These are phyloP conservation scores for Leccinum solheimii DNA, from an alignment of 1,284 basidiomycete genomes.

Conservation along the genomic window DNA sequence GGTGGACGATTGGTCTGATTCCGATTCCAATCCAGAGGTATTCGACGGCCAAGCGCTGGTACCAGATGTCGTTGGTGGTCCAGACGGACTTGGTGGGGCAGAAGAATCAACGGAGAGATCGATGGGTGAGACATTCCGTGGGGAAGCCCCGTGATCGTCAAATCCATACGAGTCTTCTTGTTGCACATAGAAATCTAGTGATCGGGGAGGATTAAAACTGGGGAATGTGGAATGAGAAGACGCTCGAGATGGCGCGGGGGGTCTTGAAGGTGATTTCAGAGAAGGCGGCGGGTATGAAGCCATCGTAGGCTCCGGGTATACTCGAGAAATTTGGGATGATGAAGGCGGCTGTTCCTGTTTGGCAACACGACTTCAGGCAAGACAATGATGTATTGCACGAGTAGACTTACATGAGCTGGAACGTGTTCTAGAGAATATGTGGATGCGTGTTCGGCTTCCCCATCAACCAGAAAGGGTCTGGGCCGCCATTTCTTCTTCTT, in stretches of 20 bases:
- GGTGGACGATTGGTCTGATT: constrained; percentile 12
- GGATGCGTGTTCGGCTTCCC: neutral
- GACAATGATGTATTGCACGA: neutral
- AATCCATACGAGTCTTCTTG: constrained; percentile 16
- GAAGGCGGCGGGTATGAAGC: constrained; percentile 7
- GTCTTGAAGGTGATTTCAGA: constrained; percentile 2
- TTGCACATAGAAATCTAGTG: constrained; percentile 15
- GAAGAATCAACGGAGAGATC: constrained; percentile 5
- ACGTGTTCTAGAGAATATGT: neutral
- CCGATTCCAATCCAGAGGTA: constrained; percentile 20
- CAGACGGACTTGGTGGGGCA: constrained; percentile 20
- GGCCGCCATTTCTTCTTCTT: constrained; percentile 24
- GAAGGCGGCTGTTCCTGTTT: constrained; percentile 14
- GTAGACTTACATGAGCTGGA: constrained; percentile 16
- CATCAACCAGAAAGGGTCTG: constrained; percentile 36
- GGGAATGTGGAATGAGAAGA: constrained; percentile 13
- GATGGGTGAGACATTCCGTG: constrained; percentile 6
- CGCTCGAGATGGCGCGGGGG: neutral
- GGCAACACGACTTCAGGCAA: neutral
- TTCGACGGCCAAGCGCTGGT: constrained; percentile 22
- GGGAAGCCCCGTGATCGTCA: constrained; percentile 7
- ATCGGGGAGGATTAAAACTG: constrained; percentile 1
- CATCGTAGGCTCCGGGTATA: constrained; percentile 14
- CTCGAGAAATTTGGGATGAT: constrained; percentile 6
- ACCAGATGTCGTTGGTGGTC: constrained; percentile 19